Evolutionary conservation across 495 filamentous ascomycete genomes (phyloP).

Genomic region (Aspergillus panamensis): DNA sequence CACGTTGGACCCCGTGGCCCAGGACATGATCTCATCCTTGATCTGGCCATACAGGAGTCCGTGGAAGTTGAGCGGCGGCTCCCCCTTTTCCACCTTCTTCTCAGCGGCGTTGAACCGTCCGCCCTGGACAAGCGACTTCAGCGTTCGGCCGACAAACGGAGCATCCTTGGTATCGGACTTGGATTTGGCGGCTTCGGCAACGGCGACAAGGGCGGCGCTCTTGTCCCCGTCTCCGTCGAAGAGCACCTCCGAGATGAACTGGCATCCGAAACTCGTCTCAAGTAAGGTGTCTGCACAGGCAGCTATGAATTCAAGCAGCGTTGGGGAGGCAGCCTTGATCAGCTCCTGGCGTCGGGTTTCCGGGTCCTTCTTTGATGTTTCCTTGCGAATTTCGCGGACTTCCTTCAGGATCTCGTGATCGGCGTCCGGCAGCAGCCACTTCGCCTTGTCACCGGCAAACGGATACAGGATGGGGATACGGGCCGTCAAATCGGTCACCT

Average conservation of each 20-base stretch:
- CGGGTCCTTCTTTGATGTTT: conserved; percentile 88
- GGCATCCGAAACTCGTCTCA: conserved; percentile 75
- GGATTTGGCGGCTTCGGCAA: conserved; percentile 66
- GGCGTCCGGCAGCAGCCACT: conserved; percentile 59
- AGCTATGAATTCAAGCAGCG: conserved; percentile 67
- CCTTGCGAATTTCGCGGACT: conserved; percentile 68
- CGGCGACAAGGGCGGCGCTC: conserved; percentile 59
- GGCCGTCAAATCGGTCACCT: conserved; percentile 66
- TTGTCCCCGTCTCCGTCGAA: conserved; percentile 75
- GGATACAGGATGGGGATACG: conserved; percentile 81
- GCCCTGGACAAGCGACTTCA: conserved; percentile 83
- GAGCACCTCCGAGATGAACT: conserved; percentile 78
- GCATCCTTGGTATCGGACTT: conserved; percentile 55
- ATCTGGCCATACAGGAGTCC: conserved; percentile 73
- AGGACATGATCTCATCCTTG: conserved; percentile 67
- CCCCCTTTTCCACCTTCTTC: conserved; percentile 63
- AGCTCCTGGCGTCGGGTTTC: conserved; percentile 72
- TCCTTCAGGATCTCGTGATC: conserved; percentile 67
- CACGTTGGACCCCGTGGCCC: conserved; percentile 78
- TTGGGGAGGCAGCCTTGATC: conserved; percentile 50
- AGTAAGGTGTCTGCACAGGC: conserved; percentile 63
- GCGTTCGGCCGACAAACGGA: conserved; percentile 73
- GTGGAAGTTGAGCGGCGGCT: conserved; percentile 79
- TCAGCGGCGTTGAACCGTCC: conserved; percentile 72
- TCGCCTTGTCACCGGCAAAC: conserved; percentile 67